Evolutionary conservation across 148 eudicot species (phyloP), one percentile per base, ranked within the genome.

Genomic region (Rhododendron williamsianum): DNA sequence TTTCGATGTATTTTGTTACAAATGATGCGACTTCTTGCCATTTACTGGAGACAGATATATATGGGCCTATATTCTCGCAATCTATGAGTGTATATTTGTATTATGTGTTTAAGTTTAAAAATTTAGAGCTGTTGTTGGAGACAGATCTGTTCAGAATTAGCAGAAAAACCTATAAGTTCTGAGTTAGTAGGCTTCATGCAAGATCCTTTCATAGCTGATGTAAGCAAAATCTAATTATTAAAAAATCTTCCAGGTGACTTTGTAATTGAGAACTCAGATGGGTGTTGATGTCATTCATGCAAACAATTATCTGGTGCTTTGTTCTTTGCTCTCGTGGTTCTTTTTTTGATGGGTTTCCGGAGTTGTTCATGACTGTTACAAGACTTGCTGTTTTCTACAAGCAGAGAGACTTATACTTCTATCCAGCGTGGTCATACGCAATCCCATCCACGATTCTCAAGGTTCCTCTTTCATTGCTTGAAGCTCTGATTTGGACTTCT

Each of bases 401-500:
- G 87, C 98, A 96, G 84, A 92, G 98, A 86, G 98, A 94, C 46
- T 88, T 96, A 88, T 88, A 84, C 83, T 92, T 93, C 71, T 96
- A 92, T 72, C 98, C 98, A 27, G 93, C 96, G 21, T 96, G 98
- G 98, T 93, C 98, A n/a, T 92, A 92, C 87, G 95, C 98, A 69
- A 91, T 96, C 72, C 96, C 98, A 21, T 91, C 95, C 38, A 84
- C 89, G 69, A 89, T 94, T 85, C 87, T 93, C 54, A 96, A 96
- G 89, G 87, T 96, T 84, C 98, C 98, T 36, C 74, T 92, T 78
- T 92, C 98, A 27, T 27, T 27, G 30, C 30, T 27, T 27, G 30
- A 27, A 27, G 30, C 30, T 27, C 30, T 27, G 30, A 27, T 27
- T 27, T 27, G 30, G 30, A 27, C 30, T 27, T 27, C 30, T 27